Conservation (phyloP, 2,329 filamentous ascomycete species). For the Elsinoe australis region DNA sequence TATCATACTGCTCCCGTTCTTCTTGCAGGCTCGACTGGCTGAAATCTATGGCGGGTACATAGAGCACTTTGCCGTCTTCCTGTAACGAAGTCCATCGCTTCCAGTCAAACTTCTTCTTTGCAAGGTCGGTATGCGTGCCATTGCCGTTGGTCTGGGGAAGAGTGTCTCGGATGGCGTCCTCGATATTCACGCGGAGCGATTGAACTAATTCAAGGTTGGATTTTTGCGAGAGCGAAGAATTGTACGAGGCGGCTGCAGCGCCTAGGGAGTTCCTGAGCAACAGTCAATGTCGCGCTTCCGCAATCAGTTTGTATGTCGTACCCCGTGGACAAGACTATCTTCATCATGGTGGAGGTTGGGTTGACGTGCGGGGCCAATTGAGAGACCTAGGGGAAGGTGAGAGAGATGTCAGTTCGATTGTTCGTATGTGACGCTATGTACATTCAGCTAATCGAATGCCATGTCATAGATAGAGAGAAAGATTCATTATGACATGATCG, state of each 20-base stretch:
- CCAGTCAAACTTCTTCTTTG: constrained; percentile 10
- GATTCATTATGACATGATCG: too few species aligned
- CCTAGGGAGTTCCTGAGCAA: constrained; percentile 69
- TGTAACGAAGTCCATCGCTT: constrained; percentile 58
- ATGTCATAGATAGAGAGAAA: too few species aligned
- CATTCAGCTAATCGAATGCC: too few species aligned
- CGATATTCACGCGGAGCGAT: constrained; percentile 75
- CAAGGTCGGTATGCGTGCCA: constrained; percentile 20
- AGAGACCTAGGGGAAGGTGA: neutral
- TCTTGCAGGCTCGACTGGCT: constrained; percentile 64
- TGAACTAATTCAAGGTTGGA: constrained; percentile 92
- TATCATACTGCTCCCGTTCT: constrained; percentile 78
- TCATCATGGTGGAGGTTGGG: constrained; percentile 54
- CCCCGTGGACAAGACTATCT: constrained; percentile 80
- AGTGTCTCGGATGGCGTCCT: constrained; percentile 18
- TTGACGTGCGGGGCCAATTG: neutral
- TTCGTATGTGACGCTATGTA: too few species aligned
- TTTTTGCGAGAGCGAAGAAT: constrained; percentile 66
- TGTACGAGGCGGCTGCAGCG: constrained; percentile 73
- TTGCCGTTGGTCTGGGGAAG: constrained; percentile 19
- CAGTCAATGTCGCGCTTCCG: constrained; percentile 22
- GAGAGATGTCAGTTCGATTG: too few species aligned
- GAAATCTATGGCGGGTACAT: constrained; percentile 70
- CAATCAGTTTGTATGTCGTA: constrained; percentile 40
- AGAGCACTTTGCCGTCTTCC: constrained; percentile 51